Evolutionary conservation across 495 filamentous ascomycete genomes (phyloP), one percentile per base, ranked within the genome.

Genomic region (Neurospora sp.): DNA sequence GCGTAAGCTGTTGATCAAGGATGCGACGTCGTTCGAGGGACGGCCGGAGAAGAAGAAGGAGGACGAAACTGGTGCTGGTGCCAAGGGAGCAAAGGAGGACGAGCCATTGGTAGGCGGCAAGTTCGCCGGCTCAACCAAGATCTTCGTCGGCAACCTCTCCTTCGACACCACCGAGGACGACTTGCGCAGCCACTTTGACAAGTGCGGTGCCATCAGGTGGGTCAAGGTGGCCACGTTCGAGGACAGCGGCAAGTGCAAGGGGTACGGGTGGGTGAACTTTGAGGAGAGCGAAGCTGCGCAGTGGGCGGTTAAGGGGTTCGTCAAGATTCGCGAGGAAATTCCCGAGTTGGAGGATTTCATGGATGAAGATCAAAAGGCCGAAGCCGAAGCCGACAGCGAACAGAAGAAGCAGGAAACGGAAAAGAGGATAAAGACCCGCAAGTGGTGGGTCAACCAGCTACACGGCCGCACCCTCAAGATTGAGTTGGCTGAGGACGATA

Each of bases 191-290:
- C 93, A 97, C 78, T 98, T 96, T 79, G 84, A 82, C 37, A 91
- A 89, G 77, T 98, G 94, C 77, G 96, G 96, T 48, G 87, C 89
- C 68, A 86, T 99, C 71, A 83, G 85, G 41, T 91, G 91, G 82
- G 85, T 94, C 75, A 93, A 95, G 80, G 83, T 97, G 68, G 96
- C 96, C 3, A 97, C 94, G 0, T 99, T 99, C 78, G 93, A 98
- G 80, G 96, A 99, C 78, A 89, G 90, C 46, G 96, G 96, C 37
- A 98, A 98, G 84, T 98, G 96, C 85, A 98, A 98, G 84, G 96
- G 96, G 1, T 99, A 92, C 84, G 94, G 91, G 22, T 98, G 96
- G 92, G 89, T 98, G 68, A 91, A 91, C 46, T 99, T 98, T 83
- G 89, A 90, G 78, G 90, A 93, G 35, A 75, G 93, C 20, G 90